A percentile compares a stretch with the other conserved stretches of the same genome.
Conservation (phyloP, 306 rosid genomes). For the Comarum palustre region DNA sequence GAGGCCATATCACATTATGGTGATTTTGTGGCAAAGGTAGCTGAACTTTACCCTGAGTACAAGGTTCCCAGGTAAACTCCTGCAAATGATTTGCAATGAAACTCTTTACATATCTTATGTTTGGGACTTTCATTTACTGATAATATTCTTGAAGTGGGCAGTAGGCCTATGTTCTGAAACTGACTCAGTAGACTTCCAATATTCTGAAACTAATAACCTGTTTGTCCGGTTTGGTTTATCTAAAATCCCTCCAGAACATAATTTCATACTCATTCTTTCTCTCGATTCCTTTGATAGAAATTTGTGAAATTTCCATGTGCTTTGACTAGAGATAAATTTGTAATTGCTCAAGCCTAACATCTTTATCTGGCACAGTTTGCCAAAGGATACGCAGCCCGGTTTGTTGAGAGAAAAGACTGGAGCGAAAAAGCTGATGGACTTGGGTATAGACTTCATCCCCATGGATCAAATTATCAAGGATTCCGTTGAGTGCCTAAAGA, state of each 20-base stretch:
- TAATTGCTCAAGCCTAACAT: slow-evolving; percentile 10
- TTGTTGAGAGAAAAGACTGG: slow-evolving; percentile 63
- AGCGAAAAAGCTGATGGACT: slow-evolving; percentile 54
- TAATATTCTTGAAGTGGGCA: not conserved
- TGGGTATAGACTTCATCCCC: slow-evolving; percentile 75
- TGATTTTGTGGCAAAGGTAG: slow-evolving; percentile 75
- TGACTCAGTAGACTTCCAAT: not conserved
- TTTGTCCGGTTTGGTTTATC: not conserved
- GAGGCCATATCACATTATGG: slow-evolving; percentile 82
- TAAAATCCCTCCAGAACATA: not conserved
- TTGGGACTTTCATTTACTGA: slow-evolving; percentile 1
- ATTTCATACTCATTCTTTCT: too few species aligned
- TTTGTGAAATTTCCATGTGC: not conserved
- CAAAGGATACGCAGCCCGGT: slow-evolving; percentile 72
- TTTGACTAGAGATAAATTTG: not conserved
- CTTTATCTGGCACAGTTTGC: slow-evolving; percentile 37
- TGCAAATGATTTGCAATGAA: slow-evolving; percentile 3
- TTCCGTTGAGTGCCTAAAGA: slow-evolving; percentile 71
- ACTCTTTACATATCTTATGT: not conserved
- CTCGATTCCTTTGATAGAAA: not conserved
- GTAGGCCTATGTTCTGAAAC: not conserved
- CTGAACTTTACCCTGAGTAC: slow-evolving; percentile 74
- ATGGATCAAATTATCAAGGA: slow-evolving; percentile 88
- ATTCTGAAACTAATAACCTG: not conserved
- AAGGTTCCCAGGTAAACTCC: slow-evolving; percentile 57